These are phyloP conservation scores for Neonothopanus nambi DNA, from an alignment of 1,284 basidiomycete species.

Conservation along the genomic window DNA sequence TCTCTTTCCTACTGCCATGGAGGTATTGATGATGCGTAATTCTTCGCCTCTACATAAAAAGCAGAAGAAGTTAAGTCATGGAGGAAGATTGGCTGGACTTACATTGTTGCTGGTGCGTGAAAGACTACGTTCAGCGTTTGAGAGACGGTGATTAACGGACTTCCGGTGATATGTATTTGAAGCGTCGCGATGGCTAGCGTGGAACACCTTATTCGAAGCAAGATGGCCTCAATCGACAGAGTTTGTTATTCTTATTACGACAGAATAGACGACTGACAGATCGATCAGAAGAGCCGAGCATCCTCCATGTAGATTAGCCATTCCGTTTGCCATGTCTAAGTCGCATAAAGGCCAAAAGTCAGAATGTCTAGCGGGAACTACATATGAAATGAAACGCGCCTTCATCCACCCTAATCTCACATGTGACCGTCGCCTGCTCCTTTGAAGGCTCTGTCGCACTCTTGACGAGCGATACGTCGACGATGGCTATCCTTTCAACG, in stretches of 20 bases:
- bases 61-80: not conserved
- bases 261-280: constrained; percentile 14
- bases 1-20: constrained; percentile 4
- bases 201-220: constrained; percentile 17
- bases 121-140: constrained; percentile 40
- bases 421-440: constrained; percentile 8
- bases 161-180: constrained; percentile 6
- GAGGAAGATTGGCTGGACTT: constrained; percentile 14
- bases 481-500: constrained; percentile 1
- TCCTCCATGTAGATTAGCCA: constrained; percentile 22
- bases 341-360: not conserved
- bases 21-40: constrained; percentile 12
- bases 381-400: not conserved
- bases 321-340: constrained; percentile 22
- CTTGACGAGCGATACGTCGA: constrained; percentile 6
- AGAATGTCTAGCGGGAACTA: not conserved
- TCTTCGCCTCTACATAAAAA: constrained; percentile 10
- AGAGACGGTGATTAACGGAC: constrained; percentile 27
- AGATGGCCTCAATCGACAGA: not conserved
- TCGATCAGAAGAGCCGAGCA: constrained; percentile 23
- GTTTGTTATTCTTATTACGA: not conserved
- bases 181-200: constrained; percentile 6
- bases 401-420: constrained; percentile 5
- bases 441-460: constrained; percentile 3
- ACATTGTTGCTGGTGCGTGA: constrained; percentile 40